Conservation (phyloP, 139 green algal genomes). For the Ettlia oleoabundans region DNA sequence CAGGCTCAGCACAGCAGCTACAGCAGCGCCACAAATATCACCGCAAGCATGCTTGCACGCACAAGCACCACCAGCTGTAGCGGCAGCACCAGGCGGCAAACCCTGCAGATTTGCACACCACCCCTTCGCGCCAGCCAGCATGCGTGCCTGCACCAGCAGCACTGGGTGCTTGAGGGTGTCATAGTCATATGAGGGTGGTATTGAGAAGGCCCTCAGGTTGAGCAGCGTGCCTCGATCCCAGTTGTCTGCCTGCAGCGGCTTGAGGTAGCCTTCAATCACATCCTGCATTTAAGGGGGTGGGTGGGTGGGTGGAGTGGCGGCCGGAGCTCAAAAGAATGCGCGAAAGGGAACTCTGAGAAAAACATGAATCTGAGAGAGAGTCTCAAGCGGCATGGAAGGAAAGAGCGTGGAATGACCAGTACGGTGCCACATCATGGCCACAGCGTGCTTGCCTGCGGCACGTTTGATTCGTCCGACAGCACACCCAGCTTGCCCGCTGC, state of each 20-base stretch:
- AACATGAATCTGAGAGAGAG: no score
- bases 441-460: not conserved
- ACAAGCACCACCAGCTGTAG: no score
- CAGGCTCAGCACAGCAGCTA: no score
- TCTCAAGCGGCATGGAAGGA: no score
- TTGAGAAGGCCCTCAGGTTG: constrained; percentile 52
- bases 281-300: constrained; percentile 28
- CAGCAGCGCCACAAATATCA: no score
- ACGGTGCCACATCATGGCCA: not conserved
- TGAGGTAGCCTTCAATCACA: constrained; percentile 66
- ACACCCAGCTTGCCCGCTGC: constrained; percentile 46
- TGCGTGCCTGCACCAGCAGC: constrained; percentile 24
- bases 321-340: not conserved
- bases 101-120: not conserved
- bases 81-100: no score
- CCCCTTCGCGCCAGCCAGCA: not conserved
- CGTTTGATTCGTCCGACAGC: not conserved
- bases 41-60: no score
- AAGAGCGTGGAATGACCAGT: no score
- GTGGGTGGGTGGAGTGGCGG: not conserved
- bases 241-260: constrained; percentile 59
- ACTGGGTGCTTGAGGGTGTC: not conserved
- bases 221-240: constrained; percentile 70
- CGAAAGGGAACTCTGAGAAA: no score
- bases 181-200: constrained; percentile 35